A percentile compares a stretch with the other conserved stretches of the same genome.
phyloP scores from a whole-genome alignment of 495 filamentous ascomycete genomes.

The Penicillium cosmopolitanum region DNA sequence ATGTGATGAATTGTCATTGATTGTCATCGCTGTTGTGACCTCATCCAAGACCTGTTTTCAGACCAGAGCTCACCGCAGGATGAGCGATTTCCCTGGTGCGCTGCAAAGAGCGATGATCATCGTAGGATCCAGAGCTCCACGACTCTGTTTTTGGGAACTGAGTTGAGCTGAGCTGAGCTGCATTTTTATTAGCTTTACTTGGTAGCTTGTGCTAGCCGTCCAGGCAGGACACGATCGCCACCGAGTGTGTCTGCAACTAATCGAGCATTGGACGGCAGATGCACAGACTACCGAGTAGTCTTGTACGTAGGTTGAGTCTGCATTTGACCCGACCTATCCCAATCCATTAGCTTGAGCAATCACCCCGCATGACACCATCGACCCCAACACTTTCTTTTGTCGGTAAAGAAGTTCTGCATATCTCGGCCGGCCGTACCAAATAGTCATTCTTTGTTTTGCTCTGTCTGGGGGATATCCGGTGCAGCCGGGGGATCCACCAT shows the following conservation, averaged over 20 bases:
- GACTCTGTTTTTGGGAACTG: slow-evolving; percentile 5
- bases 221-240: not conserved
- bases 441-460: not conserved
- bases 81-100: slow-evolving; percentile 1
- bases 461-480: slow-evolving; percentile 2
- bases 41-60: slow-evolving; percentile 2
- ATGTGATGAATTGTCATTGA: not conserved
- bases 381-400: slow-evolving; percentile 1
- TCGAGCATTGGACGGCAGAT: not conserved
- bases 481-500: not conserved
- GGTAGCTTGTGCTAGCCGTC: not conserved
- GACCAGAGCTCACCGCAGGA: slow-evolving; percentile 9
- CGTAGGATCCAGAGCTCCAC: slow-evolving; percentile 2
- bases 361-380: not conserved
- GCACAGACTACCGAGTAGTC: not conserved
- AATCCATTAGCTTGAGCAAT: not conserved
- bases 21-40: not conserved
- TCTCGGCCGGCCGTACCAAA: not conserved
- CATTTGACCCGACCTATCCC: not conserved
- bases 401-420: not conserved
- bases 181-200: no score
- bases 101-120: slow-evolving; percentile 8
- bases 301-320: not conserved
- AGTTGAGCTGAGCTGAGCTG: not conserved
- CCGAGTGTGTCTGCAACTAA: not conserved